A percentile compares a stretch with the other conserved stretches of the same genome.
Conservation (phyloP, 805 yeast genomes). For the Clavispora fructus region DNA sequence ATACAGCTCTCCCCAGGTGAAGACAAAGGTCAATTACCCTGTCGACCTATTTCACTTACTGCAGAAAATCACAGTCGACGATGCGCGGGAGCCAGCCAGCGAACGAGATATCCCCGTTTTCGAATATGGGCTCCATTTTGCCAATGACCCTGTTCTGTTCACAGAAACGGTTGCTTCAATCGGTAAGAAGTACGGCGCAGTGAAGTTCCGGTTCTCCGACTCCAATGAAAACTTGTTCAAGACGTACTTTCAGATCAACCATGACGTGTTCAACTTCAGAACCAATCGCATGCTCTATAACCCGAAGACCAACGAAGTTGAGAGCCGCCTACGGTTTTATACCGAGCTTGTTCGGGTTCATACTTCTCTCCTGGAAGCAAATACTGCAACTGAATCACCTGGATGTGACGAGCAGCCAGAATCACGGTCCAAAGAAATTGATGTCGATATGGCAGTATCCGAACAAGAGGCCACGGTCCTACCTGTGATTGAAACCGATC, state of each 20-base stretch:
- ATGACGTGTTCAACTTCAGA: constrained; percentile 48
- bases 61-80: constrained; percentile 14
- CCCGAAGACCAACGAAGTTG: constrained; percentile 37
- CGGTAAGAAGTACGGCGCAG: constrained; percentile 65
- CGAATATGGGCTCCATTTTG: constrained; percentile 45
- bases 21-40: constrained; percentile 40
- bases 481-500: neutral
- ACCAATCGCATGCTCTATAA: constrained; percentile 46
- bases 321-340: constrained; percentile 44
- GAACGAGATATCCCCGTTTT: constrained; percentile 47
- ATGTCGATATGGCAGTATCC: neutral
- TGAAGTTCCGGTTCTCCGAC: constrained; percentile 65
- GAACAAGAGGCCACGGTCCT: neutral
- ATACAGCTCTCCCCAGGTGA: constrained; percentile 40
- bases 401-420: constrained; percentile 8
- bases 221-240: constrained; percentile 14
- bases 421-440: neutral
- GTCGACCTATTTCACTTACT: constrained; percentile 36
- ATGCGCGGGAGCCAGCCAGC: constrained; percentile 6
- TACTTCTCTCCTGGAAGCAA: neutral
- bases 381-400: neutral
- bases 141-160: constrained; percentile 58
- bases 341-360: constrained; percentile 42
- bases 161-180: constrained; percentile 47
- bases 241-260: constrained; percentile 28